phyloP scores from a whole-genome alignment of 108 stramenopile species.

The Nitzschia sp. region DNA sequence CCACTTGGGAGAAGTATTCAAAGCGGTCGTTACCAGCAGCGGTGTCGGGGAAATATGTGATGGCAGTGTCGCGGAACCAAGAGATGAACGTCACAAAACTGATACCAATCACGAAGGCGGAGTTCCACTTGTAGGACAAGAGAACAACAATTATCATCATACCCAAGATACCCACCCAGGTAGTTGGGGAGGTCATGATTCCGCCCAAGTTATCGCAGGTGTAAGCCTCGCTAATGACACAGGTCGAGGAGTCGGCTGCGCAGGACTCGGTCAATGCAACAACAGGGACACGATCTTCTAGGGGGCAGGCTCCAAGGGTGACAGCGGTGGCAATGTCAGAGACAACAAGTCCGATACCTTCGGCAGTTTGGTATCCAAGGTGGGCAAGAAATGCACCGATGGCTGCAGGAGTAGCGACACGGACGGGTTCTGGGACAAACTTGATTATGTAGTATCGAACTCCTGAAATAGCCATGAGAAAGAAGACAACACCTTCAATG shows the following conservation, averaged over 20 bases:
- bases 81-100: conserved; percentile 55
- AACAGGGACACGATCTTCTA: conserved; percentile 45
- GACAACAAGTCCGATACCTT: conserved; percentile 70
- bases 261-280: conserved; percentile 63
- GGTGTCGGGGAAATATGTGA: conserved; percentile 67
- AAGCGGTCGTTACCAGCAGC: conserved; percentile 49
- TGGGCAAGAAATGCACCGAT: conserved; percentile 76
- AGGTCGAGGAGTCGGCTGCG: conserved; percentile 21
- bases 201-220: conserved; percentile 67
- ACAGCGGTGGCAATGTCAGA: conserved; percentile 71
- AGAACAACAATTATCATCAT: conserved; percentile 51
- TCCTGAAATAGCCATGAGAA: conserved; percentile 61
- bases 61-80: conserved; percentile 63
- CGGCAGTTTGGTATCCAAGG: conserved; percentile 69
- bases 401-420: conserved; percentile 65
- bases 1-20: conserved; percentile 64
- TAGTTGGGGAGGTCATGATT: conserved; percentile 49
- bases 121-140: conserved; percentile 40
- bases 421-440: conserved; percentile 68
- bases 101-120: conserved; percentile 58
- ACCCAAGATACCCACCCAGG: conserved; percentile 68
- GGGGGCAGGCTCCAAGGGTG: conserved; percentile 68
- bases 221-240: conserved; percentile 56
- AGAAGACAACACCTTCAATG: conserved; percentile 69
- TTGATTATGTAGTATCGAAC: conserved; percentile 44